A percentile compares a stretch with the other conserved stretches of the same genome.
These are phyloP conservation scores for Nannizziopsis arthrosporioides DNA, from an alignment of 2,329 filamentous ascomycete genomes.

Conservation along the genomic window DNA sequence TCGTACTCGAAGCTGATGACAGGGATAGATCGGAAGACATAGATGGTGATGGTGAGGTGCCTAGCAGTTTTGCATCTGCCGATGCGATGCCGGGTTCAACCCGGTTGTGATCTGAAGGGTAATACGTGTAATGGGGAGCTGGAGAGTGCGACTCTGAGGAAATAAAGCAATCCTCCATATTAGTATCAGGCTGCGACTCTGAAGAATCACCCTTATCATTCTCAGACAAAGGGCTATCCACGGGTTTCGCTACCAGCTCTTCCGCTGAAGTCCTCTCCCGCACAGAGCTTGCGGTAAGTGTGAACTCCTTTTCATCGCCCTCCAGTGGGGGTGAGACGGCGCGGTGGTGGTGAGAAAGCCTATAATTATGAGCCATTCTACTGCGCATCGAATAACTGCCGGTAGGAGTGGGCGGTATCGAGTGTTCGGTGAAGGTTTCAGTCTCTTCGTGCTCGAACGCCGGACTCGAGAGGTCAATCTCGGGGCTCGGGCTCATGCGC, in stretches of 20 bases:
- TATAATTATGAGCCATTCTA: slow-evolving; percentile 41
- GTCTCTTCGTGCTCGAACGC: slow-evolving; percentile 63
- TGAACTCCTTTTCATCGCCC: slow-evolving; percentile 55
- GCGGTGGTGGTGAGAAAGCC: slow-evolving; percentile 50
- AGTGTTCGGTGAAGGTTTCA: slow-evolving; percentile 17
- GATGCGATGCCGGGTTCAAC: slow-evolving; percentile 17
- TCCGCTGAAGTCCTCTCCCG: slow-evolving; percentile 44
- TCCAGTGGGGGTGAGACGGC: slow-evolving; percentile 16
- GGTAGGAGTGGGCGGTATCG: slow-evolving; percentile 7
- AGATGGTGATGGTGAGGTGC: slow-evolving; percentile 34
- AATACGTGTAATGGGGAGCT: slow-evolving; percentile 14
- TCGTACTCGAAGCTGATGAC: slow-evolving; percentile 32
- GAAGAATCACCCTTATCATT: neutral
- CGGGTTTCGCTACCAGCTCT: slow-evolving; percentile 7
- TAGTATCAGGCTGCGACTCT: slow-evolving; percentile 15
- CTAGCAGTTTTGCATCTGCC: slow-evolving; percentile 21
- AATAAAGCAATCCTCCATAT: slow-evolving; percentile 19
- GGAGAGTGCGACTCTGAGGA: slow-evolving; percentile 15
- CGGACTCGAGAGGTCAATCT: slow-evolving; percentile 78
- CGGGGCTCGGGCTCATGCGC: slow-evolving; percentile 77
- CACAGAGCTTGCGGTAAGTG: slow-evolving; percentile 80
- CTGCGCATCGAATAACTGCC: slow-evolving; percentile 9
- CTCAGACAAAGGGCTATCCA: neutral
- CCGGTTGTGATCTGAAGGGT: slow-evolving; percentile 5
- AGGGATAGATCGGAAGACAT: slow-evolving; percentile 31